phyloP scores from a whole-genome alignment of 2,329 filamentous ascomycete species.

The Thelonectria olida region DNA sequence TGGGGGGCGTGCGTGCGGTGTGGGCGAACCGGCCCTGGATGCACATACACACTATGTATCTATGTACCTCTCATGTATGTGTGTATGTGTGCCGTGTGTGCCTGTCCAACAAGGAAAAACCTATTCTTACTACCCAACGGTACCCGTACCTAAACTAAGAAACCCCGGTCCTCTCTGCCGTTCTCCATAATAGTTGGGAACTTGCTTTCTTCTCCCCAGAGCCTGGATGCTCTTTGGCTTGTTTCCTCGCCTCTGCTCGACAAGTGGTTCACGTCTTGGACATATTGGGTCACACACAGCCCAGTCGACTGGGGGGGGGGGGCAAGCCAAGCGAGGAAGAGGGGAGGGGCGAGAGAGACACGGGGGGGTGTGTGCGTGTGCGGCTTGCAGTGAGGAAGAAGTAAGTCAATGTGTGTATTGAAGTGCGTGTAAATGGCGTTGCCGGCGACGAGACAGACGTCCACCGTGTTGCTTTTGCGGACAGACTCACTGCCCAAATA shows the following conservation, averaged over 20 bases:
- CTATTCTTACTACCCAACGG: neutral
- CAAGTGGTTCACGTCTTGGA: conserved; percentile 46
- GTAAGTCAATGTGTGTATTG: conserved; percentile 17
- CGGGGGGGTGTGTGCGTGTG: neutral
- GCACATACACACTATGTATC: neutral
- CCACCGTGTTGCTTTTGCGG: conserved; percentile 38
- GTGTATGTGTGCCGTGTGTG: neutral
- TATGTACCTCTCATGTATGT: neutral
- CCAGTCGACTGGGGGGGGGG: conserved; percentile 27
- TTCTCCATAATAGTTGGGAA: conserved; percentile 42
- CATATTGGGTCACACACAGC: conserved; percentile 47
- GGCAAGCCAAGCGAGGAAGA: neutral
- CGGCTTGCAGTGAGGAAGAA: neutral
- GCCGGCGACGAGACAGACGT: conserved; percentile 32
- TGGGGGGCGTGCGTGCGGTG: neutral
- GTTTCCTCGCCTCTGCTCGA: conserved; percentile 44
- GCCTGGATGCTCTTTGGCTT: too few species aligned
- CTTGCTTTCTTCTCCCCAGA: conserved; percentile 31
- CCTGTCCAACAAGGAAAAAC: neutral
- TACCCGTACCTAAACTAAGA: conserved; percentile 12
- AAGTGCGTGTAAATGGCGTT: conserved; percentile 20
- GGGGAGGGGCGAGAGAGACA: too few species aligned
- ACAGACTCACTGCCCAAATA: conserved; percentile 29
- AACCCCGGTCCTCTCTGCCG: conserved; percentile 27
- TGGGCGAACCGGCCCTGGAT: neutral